Conservation (phyloP, 2,329 filamentous ascomycete genomes). For the Penicillium sclerotiorum region DNA sequence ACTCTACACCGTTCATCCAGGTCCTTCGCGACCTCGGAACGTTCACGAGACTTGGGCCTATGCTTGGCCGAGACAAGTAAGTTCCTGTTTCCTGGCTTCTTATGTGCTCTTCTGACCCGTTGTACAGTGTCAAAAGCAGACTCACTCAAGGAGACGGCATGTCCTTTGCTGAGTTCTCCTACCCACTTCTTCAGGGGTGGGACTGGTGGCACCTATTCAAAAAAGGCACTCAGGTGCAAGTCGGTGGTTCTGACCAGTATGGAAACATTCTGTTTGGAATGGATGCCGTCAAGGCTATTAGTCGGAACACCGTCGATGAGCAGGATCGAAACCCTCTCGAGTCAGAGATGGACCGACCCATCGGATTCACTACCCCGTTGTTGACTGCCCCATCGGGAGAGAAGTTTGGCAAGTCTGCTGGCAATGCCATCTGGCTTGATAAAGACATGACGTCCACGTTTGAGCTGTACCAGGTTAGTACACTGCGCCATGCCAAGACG, state of each 20-base stretch:
- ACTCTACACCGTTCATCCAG: conserved; percentile 70
- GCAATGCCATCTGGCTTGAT: conserved; percentile 93
- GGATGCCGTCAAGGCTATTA: conserved; percentile 77
- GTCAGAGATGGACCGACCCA: conserved; percentile 54
- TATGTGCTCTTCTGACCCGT: conserved; percentile 6
- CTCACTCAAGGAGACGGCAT: conserved; percentile 87
- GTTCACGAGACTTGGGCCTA: conserved; percentile 75
- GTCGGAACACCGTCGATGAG: conserved; percentile 48
- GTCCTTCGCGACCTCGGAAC: conserved; percentile 74
- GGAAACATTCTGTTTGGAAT: conserved; percentile 93
- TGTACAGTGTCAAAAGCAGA: conserved; percentile 74
- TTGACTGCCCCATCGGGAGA: conserved; percentile 80
- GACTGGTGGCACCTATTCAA: conserved; percentile 92
- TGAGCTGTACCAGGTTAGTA: conserved; percentile 73
- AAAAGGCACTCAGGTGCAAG: conserved; percentile 75
- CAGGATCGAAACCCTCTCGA: conserved; percentile 42
- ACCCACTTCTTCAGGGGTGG: conserved; percentile 92
- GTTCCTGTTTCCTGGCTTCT: conserved; percentile 40
- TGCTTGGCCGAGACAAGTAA: conserved; percentile 86
- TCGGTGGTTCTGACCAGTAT: conserved; percentile 93
- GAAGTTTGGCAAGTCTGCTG: conserved; percentile 94
- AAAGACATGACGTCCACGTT: conserved; percentile 76
- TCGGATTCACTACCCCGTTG: conserved; percentile 89
- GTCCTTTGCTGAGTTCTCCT: conserved; percentile 90
- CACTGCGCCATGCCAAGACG: not conserved